A percentile compares a stretch with the other conserved stretches of the same genome.
These are phyloP conservation scores for Polyporus tsugae DNA, from an alignment of 1,284 basidiomycete genomes.

Conservation along the genomic window DNA sequence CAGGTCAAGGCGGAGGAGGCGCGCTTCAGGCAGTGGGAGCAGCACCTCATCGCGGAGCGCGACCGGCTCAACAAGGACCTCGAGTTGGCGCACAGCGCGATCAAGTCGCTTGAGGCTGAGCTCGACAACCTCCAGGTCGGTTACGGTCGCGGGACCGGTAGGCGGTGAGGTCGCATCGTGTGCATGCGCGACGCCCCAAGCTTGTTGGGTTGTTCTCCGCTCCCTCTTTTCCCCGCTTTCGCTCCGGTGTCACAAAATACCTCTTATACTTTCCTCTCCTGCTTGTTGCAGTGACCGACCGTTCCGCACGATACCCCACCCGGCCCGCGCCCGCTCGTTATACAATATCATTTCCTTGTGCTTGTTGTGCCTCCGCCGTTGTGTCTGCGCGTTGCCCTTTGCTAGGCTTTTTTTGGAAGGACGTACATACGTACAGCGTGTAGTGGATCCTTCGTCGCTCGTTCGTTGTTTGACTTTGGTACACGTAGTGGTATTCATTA, in stretches of 20 bases:
- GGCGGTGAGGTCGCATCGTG: constrained; percentile 53
- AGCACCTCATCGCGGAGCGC: constrained; percentile 96
- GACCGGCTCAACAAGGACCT: constrained; percentile 98
- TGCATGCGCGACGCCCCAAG: neutral
- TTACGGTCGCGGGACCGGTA: constrained; percentile 78
- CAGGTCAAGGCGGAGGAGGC: constrained; percentile 99
- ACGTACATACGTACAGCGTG: neutral
- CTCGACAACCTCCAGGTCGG: constrained; percentile 90
- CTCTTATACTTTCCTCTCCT: neutral
- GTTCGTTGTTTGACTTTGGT: constrained; percentile 8
- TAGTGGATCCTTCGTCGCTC: constrained; percentile 6
- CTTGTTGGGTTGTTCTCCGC: neutral
- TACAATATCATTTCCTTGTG: constrained; percentile 21
- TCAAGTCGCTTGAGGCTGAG: constrained; percentile 91
- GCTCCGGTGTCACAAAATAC: constrained; percentile 18
- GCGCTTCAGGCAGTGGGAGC: constrained; percentile 99
- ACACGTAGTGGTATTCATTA: neutral
- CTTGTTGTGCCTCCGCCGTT: constrained; percentile 22
- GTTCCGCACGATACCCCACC: constrained; percentile 29
- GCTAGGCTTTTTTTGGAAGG: neutral
- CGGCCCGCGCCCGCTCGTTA: constrained; percentile 32
- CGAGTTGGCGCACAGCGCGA: constrained; percentile 90
- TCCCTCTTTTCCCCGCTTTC: neutral
- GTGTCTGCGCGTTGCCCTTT: neutral
- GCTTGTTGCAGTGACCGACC: neutral